A percentile compares a stretch with the other conserved stretches of the same genome.
phyloP scores from a whole-genome alignment of 306 rosid species.

The Begonia loranthoides region DNA sequence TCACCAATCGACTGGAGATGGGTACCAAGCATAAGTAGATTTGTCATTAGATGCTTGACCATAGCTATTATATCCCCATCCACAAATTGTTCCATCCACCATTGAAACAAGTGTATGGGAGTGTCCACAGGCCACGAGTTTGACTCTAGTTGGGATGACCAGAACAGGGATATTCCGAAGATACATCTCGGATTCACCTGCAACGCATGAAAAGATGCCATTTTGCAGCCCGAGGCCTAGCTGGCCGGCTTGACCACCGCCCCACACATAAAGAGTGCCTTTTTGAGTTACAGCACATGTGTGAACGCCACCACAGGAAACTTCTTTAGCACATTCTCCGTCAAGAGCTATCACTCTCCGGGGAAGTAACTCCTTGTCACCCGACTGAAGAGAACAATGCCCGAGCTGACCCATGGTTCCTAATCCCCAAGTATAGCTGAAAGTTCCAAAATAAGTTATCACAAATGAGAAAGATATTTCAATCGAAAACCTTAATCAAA shows the following conservation, averaged over 20 bases:
- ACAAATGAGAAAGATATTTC: neutral
- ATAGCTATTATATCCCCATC: constrained; percentile 95
- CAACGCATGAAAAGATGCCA: constrained; percentile 62
- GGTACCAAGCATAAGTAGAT: constrained; percentile 88
- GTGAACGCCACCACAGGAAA: constrained; percentile 87
- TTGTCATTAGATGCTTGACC: constrained; percentile 95
- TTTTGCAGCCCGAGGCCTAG: constrained; percentile 82
- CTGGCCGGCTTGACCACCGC: constrained; percentile 88
- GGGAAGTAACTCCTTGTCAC: constrained; percentile 75
- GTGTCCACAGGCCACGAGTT: constrained; percentile 82
- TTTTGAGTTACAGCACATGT: constrained; percentile 66
- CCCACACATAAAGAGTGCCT: constrained; percentile 93
- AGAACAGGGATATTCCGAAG: constrained; percentile 65
- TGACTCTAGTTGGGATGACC: constrained; percentile 70
- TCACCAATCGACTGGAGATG: constrained; percentile 93
- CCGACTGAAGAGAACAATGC: constrained; percentile 79
- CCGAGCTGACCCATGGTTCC: constrained; percentile 98
- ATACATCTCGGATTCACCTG: constrained; percentile 42
- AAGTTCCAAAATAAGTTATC: constrained; percentile 16
- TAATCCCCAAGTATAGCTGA: constrained; percentile 89
- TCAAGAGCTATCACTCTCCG: constrained; percentile 85
- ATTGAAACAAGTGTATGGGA: constrained; percentile 60
- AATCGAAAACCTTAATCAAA: too few relatives aligned
- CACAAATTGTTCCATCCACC: constrained; percentile 76
- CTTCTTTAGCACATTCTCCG: constrained; percentile 39